Evolutionary conservation across 1,284 basidiomycete genomes (phyloP), one percentile per base, ranked within the genome.

Genomic region (Ganoderma sp.): DNA sequence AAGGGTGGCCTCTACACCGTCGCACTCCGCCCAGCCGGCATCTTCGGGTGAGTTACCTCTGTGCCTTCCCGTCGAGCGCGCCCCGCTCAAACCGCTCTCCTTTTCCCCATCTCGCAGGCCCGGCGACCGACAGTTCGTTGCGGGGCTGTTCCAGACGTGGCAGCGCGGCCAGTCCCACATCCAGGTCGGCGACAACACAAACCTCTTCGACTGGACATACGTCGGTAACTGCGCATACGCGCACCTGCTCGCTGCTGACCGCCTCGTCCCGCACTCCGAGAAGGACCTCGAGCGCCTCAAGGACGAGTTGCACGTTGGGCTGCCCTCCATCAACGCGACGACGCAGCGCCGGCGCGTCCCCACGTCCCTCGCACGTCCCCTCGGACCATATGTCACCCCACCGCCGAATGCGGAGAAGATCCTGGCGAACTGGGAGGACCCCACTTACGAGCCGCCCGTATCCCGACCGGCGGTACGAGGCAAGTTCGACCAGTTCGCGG

Each of bases 121-220:
- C 9, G 96, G 97, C 4, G 98, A 99, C 78, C 88, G 95, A 42
- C 96, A 98, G 80, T 87, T 91, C 69, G 90, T 98, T 79, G 83
- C 87, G 2, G 95, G 94, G 19, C 84, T 98, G 59, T 90, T 92
- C 80, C 83, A 92, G 70, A 95, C 93, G 8, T 92, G 96, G 78
- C 87, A 93, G 75, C 88, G 88, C 65, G 88, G 89, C 28, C 94
- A 97, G 80, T 96, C 96, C 2, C 90, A 94, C 73, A 94, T 95
- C 84, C 97, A 99, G 81, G 91, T 99, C 70, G 98, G 98, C 59
- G 85, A 92, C 80, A 99, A 99, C 82, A 88, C 85, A 70, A 99
- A 99, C 79, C 82, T 99, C 12, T 97, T 96, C 75, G 98, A 99
- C 81, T 98, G 95, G 90, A 99, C 97, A 1, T 99, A 98, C 76